Evolutionary conservation across 441 rosid species (phyloP), one percentile per base, ranked within the genome.

Genomic region (Sinapis alba): DNA sequence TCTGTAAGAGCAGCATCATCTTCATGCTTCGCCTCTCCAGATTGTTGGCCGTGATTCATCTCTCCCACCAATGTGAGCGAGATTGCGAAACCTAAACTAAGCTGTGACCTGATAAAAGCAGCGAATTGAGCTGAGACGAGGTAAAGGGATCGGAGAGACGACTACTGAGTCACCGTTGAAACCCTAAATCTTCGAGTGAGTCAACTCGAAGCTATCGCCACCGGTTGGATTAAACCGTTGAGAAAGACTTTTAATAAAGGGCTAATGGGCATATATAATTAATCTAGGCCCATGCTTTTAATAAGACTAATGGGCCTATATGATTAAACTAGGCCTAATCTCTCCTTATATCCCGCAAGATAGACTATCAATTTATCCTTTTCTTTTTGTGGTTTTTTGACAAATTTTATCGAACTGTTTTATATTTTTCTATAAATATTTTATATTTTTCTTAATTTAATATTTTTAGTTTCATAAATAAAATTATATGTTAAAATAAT

Each of bases 1-100:
- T 93, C 98, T 2, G 90, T 72, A 72, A 89, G 88, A 12, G 86
- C 88, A 34, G 96, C 86, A 60, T 91, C 99, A 2, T 95, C 97
- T 63, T 91, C 98, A 77, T 90, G 98, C 75, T 86, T 87, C 16
- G 78, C 88, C 19, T 84, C 87, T 73, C 85, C 73, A 38, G 90
- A 83, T 61, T 83, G 83, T 83, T 82, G 88, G 61, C 76, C 78
- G 59, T 83, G 88, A 53, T 80, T 87, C 90, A 83, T 87, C 69
- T 76, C 78, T 68, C 68, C 47, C 72, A 58, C 74, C 57, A 34
- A 60, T 11, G 12, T 50, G 21, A 7, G 54, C 21, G 19, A 15
- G 53, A 45, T 16, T 15, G 20, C 19, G 10, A 16, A 41, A 6
- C 53, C 53, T 45, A 15, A 15, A 15, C 9, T 9, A 47, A 45